Conservation (phyloP, 345 rosid species). For the Trapa bicornis region DNA sequence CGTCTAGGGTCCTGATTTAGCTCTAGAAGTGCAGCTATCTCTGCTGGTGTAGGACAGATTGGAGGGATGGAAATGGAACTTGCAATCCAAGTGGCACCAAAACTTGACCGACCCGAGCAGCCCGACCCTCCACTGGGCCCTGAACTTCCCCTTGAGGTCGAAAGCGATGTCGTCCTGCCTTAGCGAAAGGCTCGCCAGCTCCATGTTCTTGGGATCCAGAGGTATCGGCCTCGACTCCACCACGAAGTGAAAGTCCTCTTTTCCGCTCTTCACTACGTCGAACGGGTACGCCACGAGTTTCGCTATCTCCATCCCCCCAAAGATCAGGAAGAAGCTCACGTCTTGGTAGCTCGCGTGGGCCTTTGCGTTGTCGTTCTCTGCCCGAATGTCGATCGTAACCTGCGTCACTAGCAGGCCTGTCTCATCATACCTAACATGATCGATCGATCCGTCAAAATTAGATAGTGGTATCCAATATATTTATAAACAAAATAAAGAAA, state of each 20-base stretch:
- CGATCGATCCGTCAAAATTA: no score
- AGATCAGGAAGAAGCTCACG: constrained; percentile 27
- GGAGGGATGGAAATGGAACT: constrained; percentile 41
- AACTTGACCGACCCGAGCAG: constrained; percentile 52
- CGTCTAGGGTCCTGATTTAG: constrained; percentile 24
- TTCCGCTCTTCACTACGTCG: constrained; percentile 44
- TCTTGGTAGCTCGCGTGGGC: constrained; percentile 54
- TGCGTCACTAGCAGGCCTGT: constrained; percentile 50
- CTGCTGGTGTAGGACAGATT: constrained; percentile 26
- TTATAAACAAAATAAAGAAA: no score
- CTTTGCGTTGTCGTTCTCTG: constrained; percentile 54
- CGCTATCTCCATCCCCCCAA: constrained; percentile 37
- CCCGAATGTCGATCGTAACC: constrained; percentile 33
- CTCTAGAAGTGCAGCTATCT: constrained; percentile 39
- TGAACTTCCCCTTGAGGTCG: constrained; percentile 46
- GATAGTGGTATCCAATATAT: no score
- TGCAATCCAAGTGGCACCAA: constrained; percentile 41
- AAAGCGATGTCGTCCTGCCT: constrained; percentile 39
- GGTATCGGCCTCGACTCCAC: constrained; percentile 58
- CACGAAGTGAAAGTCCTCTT: constrained; percentile 26
- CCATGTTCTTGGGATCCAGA: constrained; percentile 28
- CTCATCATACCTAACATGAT: constrained; percentile 8
- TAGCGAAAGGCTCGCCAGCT: constrained; percentile 23
- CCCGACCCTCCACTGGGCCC: constrained; percentile 60
- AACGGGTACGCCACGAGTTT: constrained; percentile 28